Base-by-base conservation (phyloP, 2,329 filamentous ascomycete species). In the Myriosclerotinia duriaeana region DNA sequence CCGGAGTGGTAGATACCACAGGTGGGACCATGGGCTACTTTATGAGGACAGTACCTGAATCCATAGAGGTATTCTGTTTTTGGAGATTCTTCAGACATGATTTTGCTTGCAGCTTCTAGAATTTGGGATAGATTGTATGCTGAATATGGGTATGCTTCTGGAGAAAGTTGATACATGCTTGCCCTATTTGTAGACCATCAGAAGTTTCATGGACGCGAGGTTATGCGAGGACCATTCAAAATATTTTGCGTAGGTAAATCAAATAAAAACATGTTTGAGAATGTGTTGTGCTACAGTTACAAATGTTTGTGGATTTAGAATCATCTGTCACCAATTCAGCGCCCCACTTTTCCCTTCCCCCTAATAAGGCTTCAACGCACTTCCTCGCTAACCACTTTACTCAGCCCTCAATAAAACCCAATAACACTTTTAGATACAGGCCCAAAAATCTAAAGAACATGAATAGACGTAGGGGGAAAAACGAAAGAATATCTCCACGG, bases 1-100 rank as follows among this genome's bases (percentile, higher is more conserved):
- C 54, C 54, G 2, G 54, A 56, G 54, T 56, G 54, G n/a, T 56
- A 56, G 38, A 56, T 26, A 1, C 38, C 38, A 7, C 36, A 56
- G n/a, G 12, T 42, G 1, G 38, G 22, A 12, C 38, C 4, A 6
- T 56, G 54, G n/a, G n/a, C 54, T 26, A 56, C 8, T 11, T 42
- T 26, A 15, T 56, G 54, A 4, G 54, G 38, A 26, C 54, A 56
- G 38, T 20, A 15, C 38, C 42, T 56, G n/a, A 56, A 56, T 26
- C 54, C 36, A 26, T 56, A 42, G 38, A 56, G 54, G 3, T 26
- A 42, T 42, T 42, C 14, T 15, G 12, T 15, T 11, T n/a, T 1
- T 20, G n/a, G 15, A 11, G 38, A 42, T 20, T n/a, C 53, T 17
- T 36, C 17, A 17, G 36, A 22, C 53, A 55, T 55, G 12, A 14